A percentile compares a stretch with the other conserved stretches of the same genome.
These are phyloP conservation scores for Ganoderma resinaceum DNA, from an alignment of 1,284 basidiomycete species.

Conservation along the genomic window DNA sequence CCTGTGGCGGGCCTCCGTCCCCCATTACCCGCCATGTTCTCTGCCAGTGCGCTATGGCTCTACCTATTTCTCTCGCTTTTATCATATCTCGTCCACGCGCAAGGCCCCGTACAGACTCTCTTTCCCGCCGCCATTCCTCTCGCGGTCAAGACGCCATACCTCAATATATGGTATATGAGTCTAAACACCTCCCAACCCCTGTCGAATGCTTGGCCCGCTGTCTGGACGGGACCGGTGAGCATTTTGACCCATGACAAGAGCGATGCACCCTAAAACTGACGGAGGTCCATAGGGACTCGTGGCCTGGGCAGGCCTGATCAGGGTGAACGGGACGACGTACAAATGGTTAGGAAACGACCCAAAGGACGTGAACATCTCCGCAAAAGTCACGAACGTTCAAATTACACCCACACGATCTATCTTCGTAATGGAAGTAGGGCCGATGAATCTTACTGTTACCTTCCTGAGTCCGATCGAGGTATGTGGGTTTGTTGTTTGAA, in stretches of 20 bases:
- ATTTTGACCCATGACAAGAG: background rate
- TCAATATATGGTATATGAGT: constrained; percentile 21
- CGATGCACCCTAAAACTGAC: background rate
- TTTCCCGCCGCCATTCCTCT: constrained; percentile 25
- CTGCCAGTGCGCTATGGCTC: constrained; percentile 13
- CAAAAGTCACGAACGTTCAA: constrained; percentile 21
- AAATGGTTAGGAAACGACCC: constrained; percentile 26
- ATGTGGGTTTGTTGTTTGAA: background rate
- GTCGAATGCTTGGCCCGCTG: constrained; percentile 15
- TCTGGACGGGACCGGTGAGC: constrained; percentile 16
- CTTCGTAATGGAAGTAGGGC: constrained; percentile 29
- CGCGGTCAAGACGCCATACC: constrained; percentile 22
- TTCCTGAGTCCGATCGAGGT: constrained; percentile 35
- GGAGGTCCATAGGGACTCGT: background rate
- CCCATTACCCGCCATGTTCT: constrained; percentile 9
- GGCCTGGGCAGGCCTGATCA: constrained; percentile 32
- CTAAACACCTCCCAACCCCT: background rate
- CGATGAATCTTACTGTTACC: constrained; percentile 30
- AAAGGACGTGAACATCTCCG: background rate
- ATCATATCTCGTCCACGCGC: constrained; percentile 17
- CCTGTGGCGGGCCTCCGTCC: background rate
- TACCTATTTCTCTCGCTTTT: constrained; percentile 18
- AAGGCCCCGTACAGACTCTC: constrained; percentile 19
- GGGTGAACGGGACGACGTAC: constrained; percentile 31
- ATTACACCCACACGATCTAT: constrained; percentile 30